Conservation (phyloP, 2,329 filamentous ascomycete species). For the Calonectria montana region DNA sequence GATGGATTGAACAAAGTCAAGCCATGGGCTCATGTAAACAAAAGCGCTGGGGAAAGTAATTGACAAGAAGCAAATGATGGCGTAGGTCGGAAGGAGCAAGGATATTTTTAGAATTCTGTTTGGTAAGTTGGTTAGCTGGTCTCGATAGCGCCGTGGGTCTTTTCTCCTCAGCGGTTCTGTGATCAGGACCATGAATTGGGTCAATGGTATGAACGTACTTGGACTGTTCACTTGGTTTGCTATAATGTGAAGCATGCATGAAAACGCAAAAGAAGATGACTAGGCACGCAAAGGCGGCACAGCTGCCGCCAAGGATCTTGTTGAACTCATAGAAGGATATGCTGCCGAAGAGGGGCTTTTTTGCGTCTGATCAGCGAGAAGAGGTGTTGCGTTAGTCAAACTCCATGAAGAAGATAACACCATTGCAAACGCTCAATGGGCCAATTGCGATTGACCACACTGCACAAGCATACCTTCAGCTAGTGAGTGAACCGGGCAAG, state of each 20-base stretch:
- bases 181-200: background rate
- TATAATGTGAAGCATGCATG: conserved; percentile 35
- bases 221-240: conserved; percentile 35
- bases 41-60: conserved; percentile 20
- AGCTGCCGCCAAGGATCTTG: conserved; percentile 32
- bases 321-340: conserved; percentile 30
- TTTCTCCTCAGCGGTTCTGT: background rate
- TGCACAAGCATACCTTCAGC: background rate
- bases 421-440: background rate
- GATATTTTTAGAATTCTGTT: conserved; percentile 34
- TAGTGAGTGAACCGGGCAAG: conserved; percentile 10
- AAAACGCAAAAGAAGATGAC: conserved; percentile 29
- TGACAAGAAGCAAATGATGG: conserved; percentile 31
- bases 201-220: conserved; percentile 25
- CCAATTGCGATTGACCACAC: background rate
- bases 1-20: conserved; percentile 32
- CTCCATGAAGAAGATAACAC: too few relatives aligned
- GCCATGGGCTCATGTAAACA: conserved; percentile 35
- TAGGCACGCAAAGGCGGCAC: conserved; percentile 26
- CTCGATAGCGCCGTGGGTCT: background rate
- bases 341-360: conserved; percentile 19
- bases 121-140: rapidly evolving
- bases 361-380: conserved; percentile 18
- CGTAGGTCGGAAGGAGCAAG: conserved; percentile 29
- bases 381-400: background rate